Percentiles rank a stretch among this genome's conserved stretches.
Evolutionary conservation across 1,139 yeast genomes (phyloP).

Genomic region (Kodamaea anthophila): DNA sequence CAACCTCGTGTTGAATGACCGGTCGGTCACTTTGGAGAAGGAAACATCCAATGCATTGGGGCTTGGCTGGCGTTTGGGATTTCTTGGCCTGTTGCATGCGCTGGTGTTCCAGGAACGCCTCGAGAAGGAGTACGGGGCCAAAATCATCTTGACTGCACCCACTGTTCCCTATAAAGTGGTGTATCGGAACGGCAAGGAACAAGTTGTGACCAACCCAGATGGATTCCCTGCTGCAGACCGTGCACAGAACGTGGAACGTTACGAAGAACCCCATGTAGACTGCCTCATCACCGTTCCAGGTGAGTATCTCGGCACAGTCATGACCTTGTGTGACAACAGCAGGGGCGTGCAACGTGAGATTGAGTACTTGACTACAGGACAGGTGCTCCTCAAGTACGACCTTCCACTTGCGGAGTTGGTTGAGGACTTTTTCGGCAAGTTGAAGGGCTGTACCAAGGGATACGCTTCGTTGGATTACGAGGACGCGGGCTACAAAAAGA

Average conservation of each 20-base stretch:
- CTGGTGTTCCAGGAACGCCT: conserved; percentile 88
- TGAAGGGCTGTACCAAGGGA: conserved; percentile 86
- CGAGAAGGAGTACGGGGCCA: conserved; percentile 91
- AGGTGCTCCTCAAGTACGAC: conserved; percentile 71
- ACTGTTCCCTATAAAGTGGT: conserved; percentile 86
- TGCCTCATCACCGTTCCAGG: conserved; percentile 89
- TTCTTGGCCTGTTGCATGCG: conserved; percentile 90
- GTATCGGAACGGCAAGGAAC: conserved; percentile 57
- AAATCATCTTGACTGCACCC: conserved; percentile 88
- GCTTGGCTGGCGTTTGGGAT: conserved; percentile 96
- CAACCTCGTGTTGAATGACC: conserved; percentile 81
- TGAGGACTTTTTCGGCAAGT: conserved; percentile 90
- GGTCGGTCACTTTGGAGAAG: conserved; percentile 82
- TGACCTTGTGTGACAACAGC: conserved; percentile 76
- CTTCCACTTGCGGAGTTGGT: conserved; percentile 86
- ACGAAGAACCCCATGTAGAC: conserved; percentile 86
- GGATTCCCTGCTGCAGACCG: conserved; percentile 68
- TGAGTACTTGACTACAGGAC: conserved; percentile 74
- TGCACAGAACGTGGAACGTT: conserved; percentile 43
- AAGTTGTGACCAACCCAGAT: conserved; percentile 78
- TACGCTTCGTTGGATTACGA: conserved; percentile 94
- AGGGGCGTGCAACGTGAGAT: conserved; percentile 80
- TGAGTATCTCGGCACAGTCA: conserved; percentile 82
- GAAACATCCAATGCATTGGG: conserved; percentile 95
- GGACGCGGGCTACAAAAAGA: conserved; percentile 76